Conservation (phyloP, 176 grass and related monocot species). For the Aegilops tauschii region DNA sequence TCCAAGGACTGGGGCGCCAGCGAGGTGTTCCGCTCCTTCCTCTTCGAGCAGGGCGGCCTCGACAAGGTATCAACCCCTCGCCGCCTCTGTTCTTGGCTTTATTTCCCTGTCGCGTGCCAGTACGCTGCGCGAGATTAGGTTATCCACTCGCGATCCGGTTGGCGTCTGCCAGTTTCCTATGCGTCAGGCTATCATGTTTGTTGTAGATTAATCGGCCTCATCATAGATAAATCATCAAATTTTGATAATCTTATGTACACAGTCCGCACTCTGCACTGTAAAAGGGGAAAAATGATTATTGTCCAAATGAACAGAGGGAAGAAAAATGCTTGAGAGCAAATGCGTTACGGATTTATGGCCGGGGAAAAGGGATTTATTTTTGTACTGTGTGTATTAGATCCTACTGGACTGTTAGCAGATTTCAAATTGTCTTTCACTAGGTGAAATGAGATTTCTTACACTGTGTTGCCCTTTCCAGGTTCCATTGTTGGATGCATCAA, state of each 20-base stretch:
- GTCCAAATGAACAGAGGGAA: not conserved
- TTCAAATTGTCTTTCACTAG: not conserved
- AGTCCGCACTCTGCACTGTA: not conserved
- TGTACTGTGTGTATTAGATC: not conserved
- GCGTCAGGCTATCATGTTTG: not conserved
- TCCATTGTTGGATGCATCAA: slow-evolving; percentile 68
- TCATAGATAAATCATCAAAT: not conserved
- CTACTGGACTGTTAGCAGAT: not conserved
- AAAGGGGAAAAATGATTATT: not conserved
- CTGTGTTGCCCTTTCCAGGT: slow-evolving; percentile 43
- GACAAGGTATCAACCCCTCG: slow-evolving; percentile 33
- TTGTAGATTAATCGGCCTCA: not conserved
- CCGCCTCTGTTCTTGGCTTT: not conserved
- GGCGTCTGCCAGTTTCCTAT: too few species aligned
- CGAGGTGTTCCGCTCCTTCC: slow-evolving; percentile 77
- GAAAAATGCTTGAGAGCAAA: not conserved
- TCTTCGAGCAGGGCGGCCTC: slow-evolving; percentile 77
- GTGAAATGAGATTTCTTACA: not conserved
- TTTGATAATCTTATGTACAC: not conserved
- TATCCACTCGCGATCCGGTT: not conserved
- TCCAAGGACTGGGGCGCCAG: slow-evolving; percentile 80
- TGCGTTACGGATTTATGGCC: not conserved
- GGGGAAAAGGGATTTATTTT: not conserved
- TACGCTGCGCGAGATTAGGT: not conserved
- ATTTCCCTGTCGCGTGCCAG: not conserved